phyloP scores from a whole-genome alignment of 73 alveolate genomes.

The Symbiodinium pilosum region DNA sequence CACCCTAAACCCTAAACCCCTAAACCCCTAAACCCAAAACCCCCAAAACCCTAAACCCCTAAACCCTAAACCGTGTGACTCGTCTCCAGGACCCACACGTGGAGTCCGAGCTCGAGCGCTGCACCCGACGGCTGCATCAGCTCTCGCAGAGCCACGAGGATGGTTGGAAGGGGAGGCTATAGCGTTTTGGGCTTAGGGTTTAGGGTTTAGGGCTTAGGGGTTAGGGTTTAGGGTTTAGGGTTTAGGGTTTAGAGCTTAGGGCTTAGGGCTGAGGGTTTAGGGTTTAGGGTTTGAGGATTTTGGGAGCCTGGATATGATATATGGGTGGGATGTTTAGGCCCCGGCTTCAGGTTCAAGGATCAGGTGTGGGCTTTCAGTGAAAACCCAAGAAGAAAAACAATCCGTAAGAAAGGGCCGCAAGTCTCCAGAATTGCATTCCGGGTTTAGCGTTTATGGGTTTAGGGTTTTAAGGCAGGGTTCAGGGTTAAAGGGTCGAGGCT shows the following conservation, averaged over 20 bases:
- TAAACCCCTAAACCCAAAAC: too few species aligned
- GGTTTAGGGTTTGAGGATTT: not conserved
- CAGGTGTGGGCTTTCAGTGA: too few species aligned
- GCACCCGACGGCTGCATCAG: slow-evolving; percentile 56
- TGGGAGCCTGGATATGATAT: not conserved
- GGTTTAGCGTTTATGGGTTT: not conserved
- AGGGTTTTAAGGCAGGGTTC: slow-evolving; percentile 6
- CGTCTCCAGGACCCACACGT: not conserved
- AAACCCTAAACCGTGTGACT: too few species aligned
- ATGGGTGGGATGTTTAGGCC: too few species aligned
- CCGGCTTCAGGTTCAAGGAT: too few species aligned
- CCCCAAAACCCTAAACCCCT: too few species aligned
- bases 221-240: not conserved
- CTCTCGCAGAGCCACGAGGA: slow-evolving; percentile 67
- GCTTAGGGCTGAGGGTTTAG: not conserved
- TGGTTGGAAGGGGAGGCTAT: not conserved
- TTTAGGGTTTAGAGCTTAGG: not conserved
- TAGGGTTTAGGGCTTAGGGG: not conserved
- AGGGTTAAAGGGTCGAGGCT: not conserved
- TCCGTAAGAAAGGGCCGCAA: too few species aligned
- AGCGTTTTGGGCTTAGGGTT: not conserved
- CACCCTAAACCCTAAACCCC: too few species aligned
- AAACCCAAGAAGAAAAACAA: too few species aligned
- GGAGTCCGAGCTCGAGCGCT: slow-evolving; percentile 65
- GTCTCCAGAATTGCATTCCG: too few species aligned